Conservation (phyloP, 2,329 filamentous ascomycete species). For the Talaromyces sp. region DNA sequence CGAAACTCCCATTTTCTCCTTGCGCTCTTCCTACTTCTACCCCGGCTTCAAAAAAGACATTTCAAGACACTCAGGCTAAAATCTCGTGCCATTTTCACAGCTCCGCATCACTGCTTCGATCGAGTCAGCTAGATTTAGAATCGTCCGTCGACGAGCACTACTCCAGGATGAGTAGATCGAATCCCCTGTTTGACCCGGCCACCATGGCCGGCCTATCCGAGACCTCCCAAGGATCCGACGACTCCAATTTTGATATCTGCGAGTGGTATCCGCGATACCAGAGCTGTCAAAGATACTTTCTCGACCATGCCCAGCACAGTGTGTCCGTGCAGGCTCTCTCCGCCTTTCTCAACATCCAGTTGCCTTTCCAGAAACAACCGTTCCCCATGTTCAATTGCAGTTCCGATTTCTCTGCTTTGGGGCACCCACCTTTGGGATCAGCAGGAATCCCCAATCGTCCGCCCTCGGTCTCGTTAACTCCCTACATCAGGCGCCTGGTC, state of each 20-base stretch:
- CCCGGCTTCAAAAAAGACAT: neutral
- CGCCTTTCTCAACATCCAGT: conserved; percentile 82
- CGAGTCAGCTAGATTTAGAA: neutral
- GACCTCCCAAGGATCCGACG: conserved; percentile 30
- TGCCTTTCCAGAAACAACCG: conserved; percentile 70
- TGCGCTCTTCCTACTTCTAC: neutral
- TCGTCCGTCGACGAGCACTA: conserved; percentile 5
- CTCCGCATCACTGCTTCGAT: neutral
- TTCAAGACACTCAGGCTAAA: neutral
- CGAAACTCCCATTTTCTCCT: neutral
- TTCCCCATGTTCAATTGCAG: conserved; percentile 43
- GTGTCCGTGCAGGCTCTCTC: conserved; percentile 79
- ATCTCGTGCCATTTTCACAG: neutral
- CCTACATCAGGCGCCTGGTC: conserved; percentile 84
- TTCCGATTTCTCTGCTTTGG: no score
- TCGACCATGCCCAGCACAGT: conserved; percentile 84
- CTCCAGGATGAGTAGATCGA: conserved; percentile 22
- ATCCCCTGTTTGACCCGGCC: conserved; percentile 29
- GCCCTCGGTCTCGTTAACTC: conserved; percentile 62
- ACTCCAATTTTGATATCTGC: conserved; percentile 60
- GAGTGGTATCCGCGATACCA: conserved; percentile 91
- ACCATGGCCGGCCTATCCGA: conserved; percentile 32
- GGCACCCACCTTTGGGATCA: conserved; percentile 23
- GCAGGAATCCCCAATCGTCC: conserved; percentile 31
- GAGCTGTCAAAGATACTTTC: conserved; percentile 83